Conservation (phyloP, 1,284 basidiomycete species). For the Pseudozyma flocculosa region DNA sequence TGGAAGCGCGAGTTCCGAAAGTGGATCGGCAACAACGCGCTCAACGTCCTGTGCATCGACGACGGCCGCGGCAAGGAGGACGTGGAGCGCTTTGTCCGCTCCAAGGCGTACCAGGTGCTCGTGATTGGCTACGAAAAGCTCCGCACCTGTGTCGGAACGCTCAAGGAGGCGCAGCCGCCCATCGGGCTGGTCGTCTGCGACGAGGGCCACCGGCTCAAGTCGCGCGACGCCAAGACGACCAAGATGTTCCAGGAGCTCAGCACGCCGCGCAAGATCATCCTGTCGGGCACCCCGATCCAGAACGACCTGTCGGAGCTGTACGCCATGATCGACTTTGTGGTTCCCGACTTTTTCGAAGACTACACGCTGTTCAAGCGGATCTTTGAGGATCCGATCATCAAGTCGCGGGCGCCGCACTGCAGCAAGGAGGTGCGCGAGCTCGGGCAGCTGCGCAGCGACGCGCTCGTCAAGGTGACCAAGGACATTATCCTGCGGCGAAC, state of each 20-base stretch:
- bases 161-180: constrained; percentile 64
- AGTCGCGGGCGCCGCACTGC: constrained; percentile 81
- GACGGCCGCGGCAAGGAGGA: constrained; percentile 31
- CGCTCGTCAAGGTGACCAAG: constrained; percentile 21
- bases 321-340: constrained; percentile 91
- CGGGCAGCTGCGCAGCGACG: constrained; percentile 75
- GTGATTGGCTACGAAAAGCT: constrained; percentile 95
- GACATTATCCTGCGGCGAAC: constrained; percentile 95
- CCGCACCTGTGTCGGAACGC: constrained; percentile 58
- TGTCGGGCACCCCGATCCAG: constrained; percentile 96
- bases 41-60: constrained; percentile 79
- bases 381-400: constrained; percentile 90
- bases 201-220: constrained; percentile 96
- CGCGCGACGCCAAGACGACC: constrained; percentile 82
- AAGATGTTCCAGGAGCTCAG: constrained; percentile 80
- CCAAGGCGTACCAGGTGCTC: constrained; percentile 73
- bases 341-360: constrained; percentile 89
- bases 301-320: constrained; percentile 98
- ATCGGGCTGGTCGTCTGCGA: constrained; percentile 92
- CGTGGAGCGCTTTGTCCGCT: constrained; percentile 44
- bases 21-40: constrained; percentile 62
- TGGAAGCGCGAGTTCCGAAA: constrained; percentile 95
- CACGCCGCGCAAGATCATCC: constrained; percentile 89
- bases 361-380: constrained; percentile 93
- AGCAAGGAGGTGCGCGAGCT: constrained; percentile 93